These are phyloP conservation scores for Parathielavia hyrcaniae DNA, from an alignment of 495 filamentous ascomycete species.

Conservation along the genomic window DNA sequence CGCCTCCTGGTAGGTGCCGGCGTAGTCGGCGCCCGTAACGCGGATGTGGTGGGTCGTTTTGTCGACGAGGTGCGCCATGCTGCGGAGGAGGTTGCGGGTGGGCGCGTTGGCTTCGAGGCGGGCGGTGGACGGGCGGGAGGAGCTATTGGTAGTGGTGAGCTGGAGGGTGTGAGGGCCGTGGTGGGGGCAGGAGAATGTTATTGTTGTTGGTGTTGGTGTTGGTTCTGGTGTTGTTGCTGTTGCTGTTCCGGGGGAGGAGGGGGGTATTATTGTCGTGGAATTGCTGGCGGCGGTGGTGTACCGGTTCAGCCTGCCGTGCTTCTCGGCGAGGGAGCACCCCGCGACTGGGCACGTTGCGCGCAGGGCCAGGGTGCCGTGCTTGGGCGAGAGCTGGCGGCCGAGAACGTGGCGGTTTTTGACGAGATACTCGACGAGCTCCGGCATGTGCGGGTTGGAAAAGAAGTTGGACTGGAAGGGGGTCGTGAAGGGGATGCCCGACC, in stretches of 20 bases:
- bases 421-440: slow-evolving; percentile 17
- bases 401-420: slow-evolving; percentile 14
- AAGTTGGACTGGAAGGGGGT: slow-evolving; percentile 17
- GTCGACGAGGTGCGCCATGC: slow-evolving; percentile 21
- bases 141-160: neutral
- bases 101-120: slow-evolving; percentile 31
- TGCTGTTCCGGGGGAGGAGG: slow-evolving; percentile 19
- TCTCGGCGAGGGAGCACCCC: slow-evolving; percentile 21
- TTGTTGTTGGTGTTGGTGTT: slow-evolving; percentile 5
- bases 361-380: slow-evolving; percentile 26
- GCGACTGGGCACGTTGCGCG: slow-evolving; percentile 24
- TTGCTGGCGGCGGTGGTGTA: slow-evolving; percentile 15
- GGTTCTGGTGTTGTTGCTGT: no score
- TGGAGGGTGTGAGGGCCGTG: slow-evolving; percentile 17
- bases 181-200: neutral
- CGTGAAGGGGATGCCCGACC: slow-evolving; percentile 21
- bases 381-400: slow-evolving; percentile 26
- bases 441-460: slow-evolving; percentile 18
- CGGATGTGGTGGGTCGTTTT: slow-evolving; percentile 20
- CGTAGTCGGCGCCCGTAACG: slow-evolving; percentile 30
- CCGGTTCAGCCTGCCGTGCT: slow-evolving; percentile 20
- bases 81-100: slow-evolving; percentile 18
- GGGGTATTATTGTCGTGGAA: slow-evolving; percentile 9
- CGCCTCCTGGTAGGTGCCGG: slow-evolving; percentile 29
- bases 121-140: slow-evolving; percentile 9